A percentile compares a stretch with the other conserved stretches of the same genome.
phyloP scores from a whole-genome alignment of 2,329 filamentous ascomycete species.

The Chaetomium strumarium region DNA sequence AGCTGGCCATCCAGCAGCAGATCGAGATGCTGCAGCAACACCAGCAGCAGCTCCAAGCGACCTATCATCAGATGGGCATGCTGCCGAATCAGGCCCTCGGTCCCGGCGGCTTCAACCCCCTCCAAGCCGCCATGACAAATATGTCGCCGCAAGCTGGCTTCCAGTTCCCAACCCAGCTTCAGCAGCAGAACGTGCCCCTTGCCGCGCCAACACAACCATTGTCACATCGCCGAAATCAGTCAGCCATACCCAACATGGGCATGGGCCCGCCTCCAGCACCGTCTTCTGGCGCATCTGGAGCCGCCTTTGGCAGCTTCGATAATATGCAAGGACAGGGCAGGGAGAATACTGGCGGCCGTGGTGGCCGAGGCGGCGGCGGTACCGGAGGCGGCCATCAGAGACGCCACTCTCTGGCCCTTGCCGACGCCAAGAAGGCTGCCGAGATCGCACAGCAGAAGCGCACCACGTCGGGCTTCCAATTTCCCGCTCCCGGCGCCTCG shows the following conservation, averaged over 20 bases:
- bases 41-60: constrained; percentile 94
- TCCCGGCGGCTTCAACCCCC: constrained; percentile 66
- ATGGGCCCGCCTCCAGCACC: constrained; percentile 69
- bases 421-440: constrained; percentile 95
- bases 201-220: constrained; percentile 70
- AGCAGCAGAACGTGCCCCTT: constrained; percentile 68
- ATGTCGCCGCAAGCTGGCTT: constrained; percentile 76
- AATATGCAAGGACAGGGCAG: constrained; percentile 53
- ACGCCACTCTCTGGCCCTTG: constrained; percentile 87
- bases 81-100: constrained; percentile 74
- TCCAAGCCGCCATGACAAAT: constrained; percentile 74
- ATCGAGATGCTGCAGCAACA: constrained; percentile 96
- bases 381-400: constrained; percentile 78
- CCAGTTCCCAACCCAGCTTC: constrained; percentile 78
- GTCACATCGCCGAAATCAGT: constrained; percentile 96
- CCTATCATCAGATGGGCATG: constrained; percentile 96
- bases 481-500: constrained; percentile 69
- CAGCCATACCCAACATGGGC: constrained; percentile 82
- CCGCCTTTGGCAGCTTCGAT: constrained; percentile 73
- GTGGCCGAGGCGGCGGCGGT: constrained; percentile 65
- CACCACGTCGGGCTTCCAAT: constrained; percentile 90
- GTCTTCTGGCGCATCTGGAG: constrained; percentile 80
- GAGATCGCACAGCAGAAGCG: constrained; percentile 95
- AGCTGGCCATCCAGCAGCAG: constrained; percentile 95
- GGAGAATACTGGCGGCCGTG: constrained; percentile 63